Evolutionary conservation across 805 yeast species (phyloP), one percentile per base, ranked within the genome.

Genomic region (Lachancea thermotolerans): DNA sequence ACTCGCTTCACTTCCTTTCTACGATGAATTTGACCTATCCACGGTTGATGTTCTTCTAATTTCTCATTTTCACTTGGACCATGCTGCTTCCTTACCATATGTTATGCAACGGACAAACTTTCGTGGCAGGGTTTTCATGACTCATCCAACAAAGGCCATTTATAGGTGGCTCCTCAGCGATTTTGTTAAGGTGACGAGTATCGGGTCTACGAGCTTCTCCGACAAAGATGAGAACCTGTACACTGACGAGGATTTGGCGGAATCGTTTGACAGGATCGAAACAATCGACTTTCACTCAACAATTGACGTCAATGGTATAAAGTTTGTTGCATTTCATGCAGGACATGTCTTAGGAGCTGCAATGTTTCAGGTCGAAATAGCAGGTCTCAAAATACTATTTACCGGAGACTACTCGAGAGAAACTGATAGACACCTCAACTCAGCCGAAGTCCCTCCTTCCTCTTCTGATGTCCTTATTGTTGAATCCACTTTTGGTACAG

Each of bases 311-410:
- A 42, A 42, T 21, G 99, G 99, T 42, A 82, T 93, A 46, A 74
- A 93, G 59, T 91, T 93, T 69, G 93, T 99, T 1, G 99, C 99
- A 1, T 93, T 84, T 64, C 99, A 91, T 68, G 99, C 99, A 7
- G 99, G 99, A n/a, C 99, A 93, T 73, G 99, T 93, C 10, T 71
- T 93, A 37, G 99, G 99, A 45, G 98, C 99, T 10, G 96, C 98
- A 10, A 93, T 93, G 98, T 93, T 82, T 64, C 81, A 93, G 53
- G 78, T 93, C 40, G 99, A 93, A 64, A 84, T 93, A 56, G 96
- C 96, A 15, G 97, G 97, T 0, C 69, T 91, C 48, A 85, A 87
- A 53, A 74, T 88, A 0, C 65, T 93, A 42, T 93, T 91, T 62
- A 93, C 99, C 0, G 99, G 99, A 46, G 99, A 93, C 65, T 93